Base-by-base conservation (phyloP, 2,329 filamentous ascomycete species). In the Kalmusia sp. region DNA sequence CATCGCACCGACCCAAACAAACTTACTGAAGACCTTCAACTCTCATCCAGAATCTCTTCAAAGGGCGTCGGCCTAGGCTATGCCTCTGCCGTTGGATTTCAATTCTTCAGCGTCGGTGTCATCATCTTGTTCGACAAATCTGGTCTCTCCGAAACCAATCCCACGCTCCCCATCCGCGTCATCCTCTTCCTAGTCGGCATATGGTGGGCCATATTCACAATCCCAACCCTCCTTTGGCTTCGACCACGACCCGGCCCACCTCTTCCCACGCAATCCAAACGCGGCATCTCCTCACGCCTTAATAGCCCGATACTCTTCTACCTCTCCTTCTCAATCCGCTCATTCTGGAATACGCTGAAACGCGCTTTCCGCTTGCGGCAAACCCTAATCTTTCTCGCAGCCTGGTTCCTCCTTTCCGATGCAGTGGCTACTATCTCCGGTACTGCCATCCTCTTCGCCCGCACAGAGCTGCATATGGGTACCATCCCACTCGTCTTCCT, bases 351-450 rank as follows among this genome's bases (percentile, higher is more conserved):
- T 50, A 97, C 93, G 0, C 77, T 93, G 2, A 83, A 85, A 62
- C 82, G 90, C 31, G 92, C 92, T 1, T 77, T 86, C 14, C 82
- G 84, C 12, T 80, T 93, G 2, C 74, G 84, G 4, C 90, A 93
- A 63, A 87, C 90, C n/a, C 77, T 88, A 40, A 76, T 92, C 4
- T 93, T 93, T 69, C 82, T 97, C 8, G 82, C 83, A 3, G 90
- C 90, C 5, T 98, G 93, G 93, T 96, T 98, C 68, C 82, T 97
- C 12, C 82, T 97, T 2, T 96, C 91, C 2, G 93, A 98, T 67
- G 91, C 91, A 21, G 90, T 97, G 55, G 93, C 93, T 2, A 97
- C 93, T 0, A 92, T 96, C 1, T 93, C 91, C 21, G 93, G 91
- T n/a, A 96, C 93, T 0, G 93, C 93, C 1, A 91, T 97, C 24